These are phyloP conservation scores for Begonia fuchsioides DNA, from an alignment of 306 rosid species.

Conservation along the genomic window DNA sequence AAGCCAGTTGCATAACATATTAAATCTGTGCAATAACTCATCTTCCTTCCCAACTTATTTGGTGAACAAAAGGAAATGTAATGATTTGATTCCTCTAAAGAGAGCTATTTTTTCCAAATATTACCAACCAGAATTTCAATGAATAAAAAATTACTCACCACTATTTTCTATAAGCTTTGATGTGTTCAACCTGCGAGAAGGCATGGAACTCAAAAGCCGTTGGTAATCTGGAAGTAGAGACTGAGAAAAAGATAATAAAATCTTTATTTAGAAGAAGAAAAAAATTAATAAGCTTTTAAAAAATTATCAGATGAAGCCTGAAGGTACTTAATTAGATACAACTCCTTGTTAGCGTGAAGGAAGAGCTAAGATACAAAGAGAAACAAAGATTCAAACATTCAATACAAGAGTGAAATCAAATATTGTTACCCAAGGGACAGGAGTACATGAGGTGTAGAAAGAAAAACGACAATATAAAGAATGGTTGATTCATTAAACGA, in stretches of 20 bases:
- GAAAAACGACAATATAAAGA: not conserved
- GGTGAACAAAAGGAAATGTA: too few relatives aligned
- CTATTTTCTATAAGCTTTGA: slow-evolving; percentile 90
- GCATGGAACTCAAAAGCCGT: slow-evolving; percentile 84
- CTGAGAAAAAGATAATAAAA: slow-evolving; percentile 47
- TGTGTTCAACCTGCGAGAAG: slow-evolving; percentile 92
- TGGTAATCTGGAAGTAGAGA: slow-evolving; percentile 99
- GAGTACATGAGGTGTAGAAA: not conserved
- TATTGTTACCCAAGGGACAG: not conserved
- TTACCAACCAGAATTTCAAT: not conserved
- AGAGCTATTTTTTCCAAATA: not conserved
- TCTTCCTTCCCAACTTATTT: too few relatives aligned
- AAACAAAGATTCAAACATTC: too few relatives aligned
- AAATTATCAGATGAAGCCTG: not conserved
- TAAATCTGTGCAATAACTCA: too few relatives aligned
- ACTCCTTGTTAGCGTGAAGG: too few relatives aligned
- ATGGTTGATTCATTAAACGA: too few relatives aligned
- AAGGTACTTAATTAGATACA: not conserved
- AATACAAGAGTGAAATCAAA: too few relatives aligned
- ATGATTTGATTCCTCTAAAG: too few relatives aligned
- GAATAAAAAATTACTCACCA: slow-evolving; percentile 42
- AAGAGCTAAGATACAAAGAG: too few relatives aligned
- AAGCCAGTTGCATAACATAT: too few relatives aligned
- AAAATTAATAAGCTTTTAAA: slow-evolving; percentile 10
- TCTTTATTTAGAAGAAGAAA: slow-evolving; percentile 25